Conservation (phyloP, 805 yeast genomes). For the Torulaspora quercuum region DNA sequence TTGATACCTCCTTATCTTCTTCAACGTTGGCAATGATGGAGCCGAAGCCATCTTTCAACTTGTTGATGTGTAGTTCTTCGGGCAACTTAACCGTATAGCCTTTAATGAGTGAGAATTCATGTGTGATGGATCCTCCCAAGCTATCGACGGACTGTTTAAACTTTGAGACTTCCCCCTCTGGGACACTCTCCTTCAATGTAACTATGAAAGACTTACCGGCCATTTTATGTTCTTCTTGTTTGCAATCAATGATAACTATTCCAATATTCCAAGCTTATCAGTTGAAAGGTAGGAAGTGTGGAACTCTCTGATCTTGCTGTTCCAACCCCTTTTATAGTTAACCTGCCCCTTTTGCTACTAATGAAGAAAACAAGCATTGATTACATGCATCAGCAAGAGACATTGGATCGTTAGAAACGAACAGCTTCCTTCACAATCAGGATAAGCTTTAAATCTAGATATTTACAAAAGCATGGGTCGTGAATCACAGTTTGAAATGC, state of each 20-base stretch:
- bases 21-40: constrained; percentile 57
- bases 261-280: too few relatives aligned
- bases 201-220: constrained; percentile 32
- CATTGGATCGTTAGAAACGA: constrained; percentile 7
- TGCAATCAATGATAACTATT: background rate
- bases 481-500: constrained; percentile 11
- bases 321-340: constrained; percentile 5
- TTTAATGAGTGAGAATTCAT: constrained; percentile 47
- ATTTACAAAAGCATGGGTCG: background rate
- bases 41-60: constrained; percentile 42
- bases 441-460: background rate
- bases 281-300: too few relatives aligned
- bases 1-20: constrained; percentile 64
- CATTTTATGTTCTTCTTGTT: constrained; percentile 6
- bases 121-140: constrained; percentile 45
- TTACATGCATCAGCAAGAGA: too few relatives aligned
- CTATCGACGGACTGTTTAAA: constrained; percentile 38
- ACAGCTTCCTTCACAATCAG: background rate
- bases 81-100: constrained; percentile 58
- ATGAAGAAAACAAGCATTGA: background rate
- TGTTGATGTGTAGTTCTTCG: constrained; percentile 41
- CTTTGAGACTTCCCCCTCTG: constrained; percentile 40
- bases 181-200: constrained; percentile 45
- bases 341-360: background rate
- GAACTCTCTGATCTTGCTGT: background rate